phyloP scores from a whole-genome alignment of 2,329 filamentous ascomycete genomes.

The Xylariaceae sp. region DNA sequence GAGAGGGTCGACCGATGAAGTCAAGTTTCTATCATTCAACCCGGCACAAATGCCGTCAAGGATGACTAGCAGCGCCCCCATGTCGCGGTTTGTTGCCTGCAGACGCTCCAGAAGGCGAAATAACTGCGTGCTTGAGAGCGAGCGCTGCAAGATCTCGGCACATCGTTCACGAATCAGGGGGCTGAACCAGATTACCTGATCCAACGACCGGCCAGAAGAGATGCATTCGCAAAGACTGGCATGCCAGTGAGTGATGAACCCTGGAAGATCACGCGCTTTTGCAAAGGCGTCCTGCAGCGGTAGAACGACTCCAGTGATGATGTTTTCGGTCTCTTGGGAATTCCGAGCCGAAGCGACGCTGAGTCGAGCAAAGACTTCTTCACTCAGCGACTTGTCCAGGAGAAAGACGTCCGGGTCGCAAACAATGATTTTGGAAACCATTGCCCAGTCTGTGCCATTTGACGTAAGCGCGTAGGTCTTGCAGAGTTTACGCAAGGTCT shows the following conservation, averaged over 20 bases:
- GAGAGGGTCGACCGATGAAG: slow-evolving; percentile 22
- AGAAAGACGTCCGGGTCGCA: slow-evolving; percentile 40
- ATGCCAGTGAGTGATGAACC: slow-evolving; percentile 32
- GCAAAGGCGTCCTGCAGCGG: slow-evolving; percentile 34
- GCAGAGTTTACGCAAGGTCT: slow-evolving; percentile 24
- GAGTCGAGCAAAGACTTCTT: slow-evolving; percentile 24
- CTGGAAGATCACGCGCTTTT: slow-evolving; percentile 30
- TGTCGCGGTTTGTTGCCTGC: slow-evolving; percentile 13
- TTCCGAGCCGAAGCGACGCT: slow-evolving; percentile 17
- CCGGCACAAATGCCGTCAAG: slow-evolving; percentile 30
- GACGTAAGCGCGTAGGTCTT: slow-evolving; percentile 19
- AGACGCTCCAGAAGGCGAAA: slow-evolving; percentile 28
- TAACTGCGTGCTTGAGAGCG: slow-evolving; percentile 30
- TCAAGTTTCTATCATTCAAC: slow-evolving; percentile 26
- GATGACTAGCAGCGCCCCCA: slow-evolving; percentile 26
- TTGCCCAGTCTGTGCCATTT: slow-evolving; percentile 27
- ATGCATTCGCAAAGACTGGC: slow-evolving; percentile 15
- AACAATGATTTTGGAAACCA: slow-evolving; percentile 34
- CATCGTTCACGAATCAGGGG: slow-evolving; percentile 17
- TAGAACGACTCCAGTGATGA: slow-evolving; percentile 27
- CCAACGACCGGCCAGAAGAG: slow-evolving; percentile 5
- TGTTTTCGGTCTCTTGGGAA: slow-evolving; percentile 13
- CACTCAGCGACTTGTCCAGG: slow-evolving; percentile 23
- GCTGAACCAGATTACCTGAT: slow-evolving; percentile 21
- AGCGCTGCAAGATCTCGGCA: slow-evolving; percentile 25